Base-by-base conservation (phyloP, 306 rosid species). In the Malus orientalis region DNA sequence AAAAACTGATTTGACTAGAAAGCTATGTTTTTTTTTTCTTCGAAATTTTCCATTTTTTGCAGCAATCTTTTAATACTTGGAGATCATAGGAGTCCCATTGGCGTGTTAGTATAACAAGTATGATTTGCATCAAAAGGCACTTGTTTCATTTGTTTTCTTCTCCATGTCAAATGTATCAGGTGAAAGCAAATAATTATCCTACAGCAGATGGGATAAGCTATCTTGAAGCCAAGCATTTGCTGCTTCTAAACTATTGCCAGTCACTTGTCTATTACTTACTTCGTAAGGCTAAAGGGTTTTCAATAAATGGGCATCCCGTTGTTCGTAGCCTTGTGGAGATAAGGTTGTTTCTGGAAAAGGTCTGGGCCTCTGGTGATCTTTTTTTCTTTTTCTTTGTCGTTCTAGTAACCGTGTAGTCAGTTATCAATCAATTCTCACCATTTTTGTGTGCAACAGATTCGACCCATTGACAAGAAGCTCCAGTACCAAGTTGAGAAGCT, bases 401-500 rank as follows among this genome's bases (percentile, higher is more conserved):
- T n/a, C 6, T n/a, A 40, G 53, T 69, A 69, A 59, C 27, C 4
- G 19, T 53, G 25, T 65, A 29, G 25, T 66, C 40, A 40, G 60
- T 67, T 40, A 40, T 33, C 78, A 57, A 15, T 55, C 65, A 69
- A 70, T 73, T 55, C 65, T 78, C 30, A 61, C 68, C 44, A 44
- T 60, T 76, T 68, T 74, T 16, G 76, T 74, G 75, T 22, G 32
- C 13, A 59, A 78, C 89, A 95, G 97, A 90, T 95, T 74, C 87
- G 96, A 54, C 91, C 97, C 69, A 92, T 92, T 67, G 98, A 92
- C 86, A 89, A 92, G 75, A 92, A 91, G 85, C 91, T 89, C 29
- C 92, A 95, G 36, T 95, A 95, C 81, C 98, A 95, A 82, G 86
- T 92, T 75, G 96, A 92, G 81, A 95, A 95, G 87, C 84, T 92